Evolutionary conservation across 805 yeast species (phyloP), one percentile per base, ranked within the genome.

Genomic region (Candida silvatica): DNA sequence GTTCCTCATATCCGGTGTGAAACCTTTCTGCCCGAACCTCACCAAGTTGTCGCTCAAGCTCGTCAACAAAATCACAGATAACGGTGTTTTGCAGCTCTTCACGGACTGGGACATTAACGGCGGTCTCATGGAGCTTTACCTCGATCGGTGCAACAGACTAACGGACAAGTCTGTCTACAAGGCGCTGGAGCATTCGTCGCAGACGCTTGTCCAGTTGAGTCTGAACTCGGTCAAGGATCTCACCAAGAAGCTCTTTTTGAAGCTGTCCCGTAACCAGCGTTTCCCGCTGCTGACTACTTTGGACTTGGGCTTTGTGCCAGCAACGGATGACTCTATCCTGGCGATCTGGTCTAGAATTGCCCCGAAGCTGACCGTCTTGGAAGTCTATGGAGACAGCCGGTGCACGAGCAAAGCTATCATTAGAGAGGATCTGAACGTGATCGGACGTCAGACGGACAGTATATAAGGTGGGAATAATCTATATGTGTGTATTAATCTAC

Each of bases 281-380:
- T 62, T 76, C 29, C 83, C 87, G 2, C 67, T 77, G 20, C 58
- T 90, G 29, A 74, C 85, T 1, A 68, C 74, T 23, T 46, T 84
- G 14, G 92, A 90, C 53, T 51, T 77, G 11, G 94, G 97, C 0
- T 90, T 90, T 57, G 83, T 86, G 3, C 64, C 94, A 27, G 64
- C 75, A 16, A 70, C 85, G 9, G 86, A 86, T 50, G 85, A 90
- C 54, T 69, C 66, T 15, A 69, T 75, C 0, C 53, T 88, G n/a
- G 71, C 70, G 18, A 48, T 68, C 20, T 45, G 86, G 16, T 69
- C 81, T 3, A 58, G 67, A 19, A 66, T 70, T 8, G 83, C 92
- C 42, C 70, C 77, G 0, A 71, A 71, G 31, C 57, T 90, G 37
- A 66, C 68, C 31, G 65, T 82, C 12, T 51, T 90, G 37, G 94